Evolutionary conservation across 768 basidiomycete genomes (phyloP).

Genomic region (Galerina sulciceps): DNA sequence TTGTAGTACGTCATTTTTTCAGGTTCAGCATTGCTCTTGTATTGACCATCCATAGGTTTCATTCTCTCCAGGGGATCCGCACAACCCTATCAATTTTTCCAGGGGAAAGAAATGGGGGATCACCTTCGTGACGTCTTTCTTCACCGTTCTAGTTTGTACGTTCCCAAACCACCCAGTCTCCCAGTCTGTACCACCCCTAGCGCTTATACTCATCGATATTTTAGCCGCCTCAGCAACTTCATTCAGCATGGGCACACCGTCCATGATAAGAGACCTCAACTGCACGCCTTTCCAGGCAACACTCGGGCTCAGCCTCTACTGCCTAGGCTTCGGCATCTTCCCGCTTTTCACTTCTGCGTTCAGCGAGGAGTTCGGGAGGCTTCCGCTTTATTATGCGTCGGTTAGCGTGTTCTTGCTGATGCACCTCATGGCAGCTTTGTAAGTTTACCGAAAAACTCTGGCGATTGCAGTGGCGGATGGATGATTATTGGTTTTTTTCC

Average conservation of each 20-base stretch:
- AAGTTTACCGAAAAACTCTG: no score
- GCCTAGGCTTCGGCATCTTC: slow-evolving; percentile 63
- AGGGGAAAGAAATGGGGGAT: slow-evolving; percentile 47
- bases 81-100: slow-evolving; percentile 42
- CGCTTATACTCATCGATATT: background rate
- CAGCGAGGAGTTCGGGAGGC: slow-evolving; percentile 75
- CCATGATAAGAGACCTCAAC: slow-evolving; percentile 57
- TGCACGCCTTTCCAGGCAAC: slow-evolving; percentile 50
- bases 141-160: slow-evolving; percentile 52
- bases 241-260: slow-evolving; percentile 57
- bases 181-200: background rate
- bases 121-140: slow-evolving; percentile 48
- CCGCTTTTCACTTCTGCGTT: slow-evolving; percentile 72
- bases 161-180: slow-evolving; percentile 33
- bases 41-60: slow-evolving; percentile 16
- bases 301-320: slow-evolving; percentile 54
- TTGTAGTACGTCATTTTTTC: no score
- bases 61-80: slow-evolving; percentile 24
- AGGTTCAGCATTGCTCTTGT: background rate
- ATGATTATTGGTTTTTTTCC: no score
- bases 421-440: slow-evolving; percentile 51
- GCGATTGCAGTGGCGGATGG: no score
- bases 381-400: slow-evolving; percentile 60
- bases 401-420: slow-evolving; percentile 52
- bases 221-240: slow-evolving; percentile 56